A percentile compares a stretch with the other conserved stretches of the same genome.
phyloP scores from a whole-genome alignment of 2,329 filamentous ascomycete species.

The Colletotrichum salicis region DNA sequence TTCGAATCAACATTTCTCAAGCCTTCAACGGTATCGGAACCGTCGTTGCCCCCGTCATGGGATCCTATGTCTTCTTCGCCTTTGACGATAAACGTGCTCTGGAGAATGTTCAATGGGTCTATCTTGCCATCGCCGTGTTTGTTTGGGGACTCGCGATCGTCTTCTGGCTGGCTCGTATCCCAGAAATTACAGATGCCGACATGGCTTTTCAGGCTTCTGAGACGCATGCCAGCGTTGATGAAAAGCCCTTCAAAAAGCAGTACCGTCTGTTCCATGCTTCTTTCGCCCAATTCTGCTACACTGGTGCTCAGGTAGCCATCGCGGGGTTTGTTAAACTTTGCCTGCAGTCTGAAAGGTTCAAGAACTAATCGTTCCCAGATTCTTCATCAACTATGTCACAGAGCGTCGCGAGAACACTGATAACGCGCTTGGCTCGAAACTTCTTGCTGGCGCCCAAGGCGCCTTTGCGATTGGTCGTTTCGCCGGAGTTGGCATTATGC shows the following conservation, averaged over 20 bases:
- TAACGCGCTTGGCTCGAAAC: constrained; percentile 67
- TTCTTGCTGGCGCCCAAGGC: constrained; percentile 80
- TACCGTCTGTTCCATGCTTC: constrained; percentile 82
- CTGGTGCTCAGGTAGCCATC: constrained; percentile 75
- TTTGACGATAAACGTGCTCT: constrained; percentile 57
- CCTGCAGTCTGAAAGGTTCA: too few relatives aligned
- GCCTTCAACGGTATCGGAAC: constrained; percentile 65
- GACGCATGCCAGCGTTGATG: constrained; percentile 43
- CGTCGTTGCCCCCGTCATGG: constrained; percentile 75
- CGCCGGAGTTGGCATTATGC: constrained; percentile 66
- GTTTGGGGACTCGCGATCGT: constrained; percentile 73
- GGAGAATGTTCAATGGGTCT: constrained; percentile 80
- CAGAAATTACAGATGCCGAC: constrained; percentile 76
- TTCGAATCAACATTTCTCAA: constrained; percentile 64
- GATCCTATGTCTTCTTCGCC: constrained; percentile 77
- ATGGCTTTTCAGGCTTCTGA: constrained; percentile 71
- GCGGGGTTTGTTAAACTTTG: constrained; percentile 63
- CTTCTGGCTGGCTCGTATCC: constrained; percentile 75
- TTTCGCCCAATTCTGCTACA: constrained; percentile 83
- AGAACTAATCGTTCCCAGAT: constrained; percentile 75
- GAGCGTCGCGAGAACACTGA: constrained; percentile 61
- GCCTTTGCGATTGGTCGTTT: constrained; percentile 80
- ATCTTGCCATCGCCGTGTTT: constrained; percentile 77
- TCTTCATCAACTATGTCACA: constrained; percentile 80
- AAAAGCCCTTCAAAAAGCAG: constrained; percentile 73